A percentile compares a stretch with the other conserved stretches of the same genome.
These are phyloP conservation scores for Plasmodium gaboni DNA, from an alignment of 169 alveolate species.

Conservation along the genomic window DNA sequence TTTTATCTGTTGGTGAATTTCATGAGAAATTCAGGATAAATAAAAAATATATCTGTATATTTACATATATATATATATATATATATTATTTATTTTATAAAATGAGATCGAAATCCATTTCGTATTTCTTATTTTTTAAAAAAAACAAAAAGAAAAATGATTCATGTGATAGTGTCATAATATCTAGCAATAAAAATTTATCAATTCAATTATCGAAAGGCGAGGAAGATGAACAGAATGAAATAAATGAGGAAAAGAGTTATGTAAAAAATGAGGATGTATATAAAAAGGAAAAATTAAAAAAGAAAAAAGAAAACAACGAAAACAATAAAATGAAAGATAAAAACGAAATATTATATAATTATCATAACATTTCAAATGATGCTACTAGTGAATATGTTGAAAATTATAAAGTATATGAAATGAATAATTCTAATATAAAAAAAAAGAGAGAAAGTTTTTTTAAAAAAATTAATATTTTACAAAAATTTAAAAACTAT, in stretches of 20 bases:
- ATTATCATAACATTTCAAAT: background rate
- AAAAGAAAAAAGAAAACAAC: background rate
- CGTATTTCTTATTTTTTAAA: slow-evolving; percentile 51
- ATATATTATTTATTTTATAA: slow-evolving; percentile 4
- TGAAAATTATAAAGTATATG: background rate
- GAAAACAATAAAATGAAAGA: background rate
- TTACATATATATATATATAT: background rate
- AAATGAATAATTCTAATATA: slow-evolving; percentile 10
- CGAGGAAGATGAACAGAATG: slow-evolving; percentile 11
- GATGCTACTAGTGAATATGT: background rate
- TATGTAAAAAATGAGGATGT: background rate
- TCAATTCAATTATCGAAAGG: slow-evolving; percentile 4
- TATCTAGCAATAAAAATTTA: slow-evolving; percentile 14
- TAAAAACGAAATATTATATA: background rate
- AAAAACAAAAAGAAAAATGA: slow-evolving; percentile 29
- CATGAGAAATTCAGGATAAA: no score
- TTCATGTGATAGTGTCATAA: slow-evolving; percentile 9
- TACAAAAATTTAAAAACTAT: slow-evolving; percentile 60
- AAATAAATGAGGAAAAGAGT: slow-evolving; percentile 2
- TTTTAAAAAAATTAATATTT: slow-evolving; percentile 66
- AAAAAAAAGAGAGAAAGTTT: slow-evolving; percentile 73
- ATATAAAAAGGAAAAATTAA: background rate
- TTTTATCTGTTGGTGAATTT: no score
- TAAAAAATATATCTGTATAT: no score
- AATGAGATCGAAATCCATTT: slow-evolving; percentile 37